phyloP scores from a whole-genome alignment of 805 yeast species.

The Hermanozyma aechmeae region DNA sequence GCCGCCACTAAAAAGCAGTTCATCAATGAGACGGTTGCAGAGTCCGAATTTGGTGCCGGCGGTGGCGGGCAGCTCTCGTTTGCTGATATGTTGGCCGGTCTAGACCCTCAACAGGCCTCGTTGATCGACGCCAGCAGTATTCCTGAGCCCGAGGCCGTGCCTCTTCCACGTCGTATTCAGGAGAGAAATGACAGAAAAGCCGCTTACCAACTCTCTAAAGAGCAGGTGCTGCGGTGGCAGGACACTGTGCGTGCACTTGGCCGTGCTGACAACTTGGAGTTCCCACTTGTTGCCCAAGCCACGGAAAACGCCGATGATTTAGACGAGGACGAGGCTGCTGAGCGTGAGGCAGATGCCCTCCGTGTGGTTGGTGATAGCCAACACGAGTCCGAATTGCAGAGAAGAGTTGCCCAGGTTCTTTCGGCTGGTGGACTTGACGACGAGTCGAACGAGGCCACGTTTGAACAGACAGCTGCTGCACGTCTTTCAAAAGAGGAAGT shows the following conservation, averaged over 20 bases:
- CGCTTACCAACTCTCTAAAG: constrained; percentile 82
- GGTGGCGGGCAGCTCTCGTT: constrained; percentile 51
- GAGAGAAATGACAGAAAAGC: constrained; percentile 78
- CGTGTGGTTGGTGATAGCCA: constrained; percentile 5
- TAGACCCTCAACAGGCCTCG: constrained; percentile 45
- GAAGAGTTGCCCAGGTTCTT: constrained; percentile 51
- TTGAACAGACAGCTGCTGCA: constrained; percentile 80
- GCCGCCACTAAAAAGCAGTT: constrained; percentile 43
- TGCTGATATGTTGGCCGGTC: constrained; percentile 66
- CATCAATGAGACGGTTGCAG: constrained; percentile 47
- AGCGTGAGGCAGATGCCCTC: constrained; percentile 11
- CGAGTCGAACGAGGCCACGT: constrained; percentile 69
- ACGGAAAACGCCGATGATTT: constrained; percentile 3
- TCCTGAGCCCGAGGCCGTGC: constrained; percentile 54
- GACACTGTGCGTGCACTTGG: constrained; percentile 73
- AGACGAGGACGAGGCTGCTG: constrained; percentile 22
- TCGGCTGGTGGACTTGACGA: constrained; percentile 59
- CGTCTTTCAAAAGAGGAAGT: constrained; percentile 75
- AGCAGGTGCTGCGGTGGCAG: constrained; percentile 82
- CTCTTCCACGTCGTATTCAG: constrained; percentile 80
- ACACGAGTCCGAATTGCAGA: constrained; percentile 71
- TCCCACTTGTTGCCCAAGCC: constrained; percentile 50
- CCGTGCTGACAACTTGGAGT: constrained; percentile 74
- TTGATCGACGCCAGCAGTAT: constrained; percentile 33
- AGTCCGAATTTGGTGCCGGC: constrained; percentile 65